Base-by-base conservation (phyloP, 768 basidiomycete genomes). In the Tricholoma furcatifolium region DNA sequence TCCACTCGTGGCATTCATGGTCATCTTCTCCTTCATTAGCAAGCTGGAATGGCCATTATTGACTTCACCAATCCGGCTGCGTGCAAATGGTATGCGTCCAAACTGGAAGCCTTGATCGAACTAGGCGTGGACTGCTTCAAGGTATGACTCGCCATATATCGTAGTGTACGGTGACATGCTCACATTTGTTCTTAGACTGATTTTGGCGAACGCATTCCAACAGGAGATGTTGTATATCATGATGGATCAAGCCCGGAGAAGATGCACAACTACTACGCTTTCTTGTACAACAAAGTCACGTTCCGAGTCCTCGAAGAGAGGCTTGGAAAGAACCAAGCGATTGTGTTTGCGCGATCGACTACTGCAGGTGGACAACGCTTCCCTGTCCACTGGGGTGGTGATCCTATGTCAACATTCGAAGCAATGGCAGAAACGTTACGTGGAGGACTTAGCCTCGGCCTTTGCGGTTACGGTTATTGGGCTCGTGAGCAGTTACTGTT, bases 341-440 rank as follows among this genome's bases (percentile, higher is more conserved):
- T 70, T 2, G 62, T 79, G 0, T 79, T 79, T 57, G 76, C 76
- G 2, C 66, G 78, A n/a, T 72, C 73, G 4, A 72, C 74, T 0
- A 74, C 76, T 20, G 74, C 74, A 2, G 78, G 77, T 18, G 73
- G 77, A 4, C 77, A 78, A 62, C 59, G 71, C 17, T 71, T 69
- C 58, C 70, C 70, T 23, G 67, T 72, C 2, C 72, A 74, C 55
- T 74, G 72, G 72, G 72, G 72, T 18, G 77, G 77, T 6, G 77
- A 79, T 54, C 75, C 75, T 45, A 74, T 76, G 65, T 69, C 70
- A 11, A 74, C 74, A 1, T 78, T 69, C 54, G 74, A 75, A 50
- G 78, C 75, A 7, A 79, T 79, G 78, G 74, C 73, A 0, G 78
- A 79, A 64, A 72, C 73, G 10, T 60, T 78, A 35, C 65, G 76